Evolutionary conservation across 495 filamentous ascomycete species (phyloP), one percentile per base, ranked within the genome.

Genomic region (Talaromyces liani): DNA sequence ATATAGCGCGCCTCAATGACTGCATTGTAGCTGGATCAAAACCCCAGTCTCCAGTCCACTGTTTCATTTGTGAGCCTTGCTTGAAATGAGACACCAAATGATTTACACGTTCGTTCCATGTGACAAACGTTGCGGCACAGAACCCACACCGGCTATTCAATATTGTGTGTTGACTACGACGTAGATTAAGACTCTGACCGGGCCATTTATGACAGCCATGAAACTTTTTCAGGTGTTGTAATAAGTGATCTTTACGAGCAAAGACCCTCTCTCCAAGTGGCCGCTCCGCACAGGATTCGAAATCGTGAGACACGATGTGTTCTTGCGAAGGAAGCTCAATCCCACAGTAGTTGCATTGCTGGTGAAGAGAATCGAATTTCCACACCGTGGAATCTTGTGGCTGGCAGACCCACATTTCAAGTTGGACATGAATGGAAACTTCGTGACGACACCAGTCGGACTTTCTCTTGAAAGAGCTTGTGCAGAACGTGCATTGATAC

Each of bases 391-490:
- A 24, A 24, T 64, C 31, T 14, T 64, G 22, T 16, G 87, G 87
- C 22, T 83, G 83, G 69, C 91, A 94, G 24, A 90, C 80, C 91
- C 91, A 94, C 25, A 86, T 85, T 66, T 92, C 91, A 0, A 93
- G 80, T 14, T 83, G 85, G 31, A 94, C 69, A 70, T 94, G 91
- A 20, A 92, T 76, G 20, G 87, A 90, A 66, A 91, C 92, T 70
- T 94, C 91, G 71, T 94, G 91, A 39, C 91, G 81, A 60, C 87
- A 82, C 91, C 91, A 94, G 72, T 94, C 91, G 72, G 91, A 88
- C 72, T 92, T 91, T 60, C 87, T 91, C 64, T 86, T 85, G 75
- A 93, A 93, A 0, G 85, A 88, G 62, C 90, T 86, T 0, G 85
- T 86, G 70, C 91, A 94, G 76, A 94, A 94, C 8, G 91, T 94